A percentile compares a stretch with the other conserved stretches of the same genome.
Evolutionary conservation across 345 rosid genomes (phyloP).

Genomic region (Mallotus nudiflorus): DNA sequence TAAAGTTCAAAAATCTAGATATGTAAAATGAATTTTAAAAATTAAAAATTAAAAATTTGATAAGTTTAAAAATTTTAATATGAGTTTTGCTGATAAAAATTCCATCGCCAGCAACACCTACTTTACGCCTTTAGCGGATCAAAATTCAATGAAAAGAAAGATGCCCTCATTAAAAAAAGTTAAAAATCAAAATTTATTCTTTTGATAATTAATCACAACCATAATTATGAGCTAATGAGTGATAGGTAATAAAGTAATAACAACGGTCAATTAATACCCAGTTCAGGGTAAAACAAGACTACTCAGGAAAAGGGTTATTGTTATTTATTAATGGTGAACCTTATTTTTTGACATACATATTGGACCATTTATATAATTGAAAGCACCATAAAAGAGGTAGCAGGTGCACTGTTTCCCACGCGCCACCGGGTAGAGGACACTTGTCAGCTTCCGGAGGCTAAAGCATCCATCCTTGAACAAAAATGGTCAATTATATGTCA

Average conservation of each 20-base stretch:
- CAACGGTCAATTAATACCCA: neutral
- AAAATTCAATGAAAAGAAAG: neutral
- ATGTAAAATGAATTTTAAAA: too few species aligned
- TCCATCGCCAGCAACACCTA: too few species aligned
- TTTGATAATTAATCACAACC: neutral
- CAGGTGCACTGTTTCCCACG: neutral
- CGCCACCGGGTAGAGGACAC: neutral
- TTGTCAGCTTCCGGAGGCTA: neutral
- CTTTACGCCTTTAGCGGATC: conserved; percentile 1
- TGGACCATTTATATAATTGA: neutral
- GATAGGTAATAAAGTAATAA: neutral
- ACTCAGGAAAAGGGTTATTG: neutral
- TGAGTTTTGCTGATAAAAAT: too few species aligned
- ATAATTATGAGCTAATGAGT: conserved; percentile 13
- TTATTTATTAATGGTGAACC: conserved; percentile 6
- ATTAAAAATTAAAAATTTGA: too few species aligned
- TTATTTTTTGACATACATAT: neutral
- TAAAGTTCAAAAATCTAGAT: too few species aligned
- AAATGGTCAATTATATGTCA: neutral
- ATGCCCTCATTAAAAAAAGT: neutral
- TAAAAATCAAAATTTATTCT: neutral
- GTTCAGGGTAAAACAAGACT: neutral
- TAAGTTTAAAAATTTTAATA: too few species aligned
- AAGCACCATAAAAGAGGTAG: neutral
- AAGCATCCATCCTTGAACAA: conserved; percentile 16